Conservation (phyloP, 2,329 filamentous ascomycete genomes). For the Colletotrichum caudatum region DNA sequence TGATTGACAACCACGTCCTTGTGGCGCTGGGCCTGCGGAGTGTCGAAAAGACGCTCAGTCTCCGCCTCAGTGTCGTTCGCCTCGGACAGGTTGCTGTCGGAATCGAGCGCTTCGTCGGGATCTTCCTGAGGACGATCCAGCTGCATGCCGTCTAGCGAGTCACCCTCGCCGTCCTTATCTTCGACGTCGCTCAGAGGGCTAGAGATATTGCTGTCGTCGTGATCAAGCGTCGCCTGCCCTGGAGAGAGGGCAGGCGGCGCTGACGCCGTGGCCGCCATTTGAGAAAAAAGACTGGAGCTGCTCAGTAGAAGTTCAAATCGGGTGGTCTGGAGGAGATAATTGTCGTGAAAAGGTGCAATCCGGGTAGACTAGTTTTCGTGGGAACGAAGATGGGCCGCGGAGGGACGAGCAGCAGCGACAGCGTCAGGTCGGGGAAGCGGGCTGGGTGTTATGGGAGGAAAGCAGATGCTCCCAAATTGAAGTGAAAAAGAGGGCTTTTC, state of each 20-base stretch:
- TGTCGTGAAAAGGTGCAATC: constrained; percentile 33
- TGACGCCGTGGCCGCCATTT: constrained; percentile 67
- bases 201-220: constrained; percentile 78
- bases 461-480: constrained; percentile 19
- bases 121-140: constrained; percentile 49
- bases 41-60: constrained; percentile 91
- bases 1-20: constrained; percentile 71
- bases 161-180: constrained; percentile 79
- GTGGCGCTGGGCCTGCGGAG: constrained; percentile 76
- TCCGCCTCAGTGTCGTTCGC: constrained; percentile 85
- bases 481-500: constrained; percentile 22
- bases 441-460: constrained; percentile 33
- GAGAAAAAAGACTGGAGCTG: constrained; percentile 26
- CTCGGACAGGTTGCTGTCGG: constrained; percentile 69
- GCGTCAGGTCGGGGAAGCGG: constrained; percentile 36
- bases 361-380: constrained; percentile 39
- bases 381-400: constrained; percentile 31
- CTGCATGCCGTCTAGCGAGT: constrained; percentile 71
- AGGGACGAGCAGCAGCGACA: constrained; percentile 39
- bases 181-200: constrained; percentile 95
- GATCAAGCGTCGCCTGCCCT: constrained; percentile 59
- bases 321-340: constrained; percentile 21
- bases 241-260: constrained; percentile 63
- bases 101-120: constrained; percentile 52
- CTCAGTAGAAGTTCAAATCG: constrained; percentile 20